Conservation (phyloP, 352 stramenopile genomes). For the Pseudoperonospora humuli region DNA sequence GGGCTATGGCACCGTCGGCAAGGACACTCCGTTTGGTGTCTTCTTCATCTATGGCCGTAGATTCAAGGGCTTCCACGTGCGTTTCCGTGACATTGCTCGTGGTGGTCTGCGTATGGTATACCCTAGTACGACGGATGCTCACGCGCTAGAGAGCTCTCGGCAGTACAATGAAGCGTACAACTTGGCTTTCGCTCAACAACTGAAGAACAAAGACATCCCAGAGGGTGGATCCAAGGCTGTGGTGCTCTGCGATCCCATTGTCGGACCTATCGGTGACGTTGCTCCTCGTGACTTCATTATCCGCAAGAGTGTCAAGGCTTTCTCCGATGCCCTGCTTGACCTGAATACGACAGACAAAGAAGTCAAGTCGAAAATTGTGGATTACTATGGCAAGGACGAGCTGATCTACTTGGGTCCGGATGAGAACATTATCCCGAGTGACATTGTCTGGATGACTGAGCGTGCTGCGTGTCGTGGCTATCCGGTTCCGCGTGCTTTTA, state of each 20-base stretch:
- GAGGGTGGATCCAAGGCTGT: constrained; percentile 81
- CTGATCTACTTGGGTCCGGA: constrained; percentile 79
- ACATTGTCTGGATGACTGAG: constrained; percentile 82
- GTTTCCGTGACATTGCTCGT: constrained; percentile 77
- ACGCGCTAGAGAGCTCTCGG: constrained; percentile 55
- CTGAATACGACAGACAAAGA: constrained; percentile 67
- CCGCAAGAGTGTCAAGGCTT: constrained; percentile 96
- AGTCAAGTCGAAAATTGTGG: constrained; percentile 62
- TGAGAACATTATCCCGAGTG: constrained; percentile 73
- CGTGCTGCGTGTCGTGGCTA: constrained; percentile 72
- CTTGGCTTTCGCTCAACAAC: constrained; percentile 76
- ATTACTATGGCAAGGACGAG: constrained; percentile 80
- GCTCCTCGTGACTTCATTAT: constrained; percentile 85
- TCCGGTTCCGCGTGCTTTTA: constrained; percentile 75
- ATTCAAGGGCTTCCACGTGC: constrained; percentile 90
- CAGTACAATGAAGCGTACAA: constrained; percentile 85
- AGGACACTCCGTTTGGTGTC: constrained; percentile 91
- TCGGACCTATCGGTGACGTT: constrained; percentile 63
- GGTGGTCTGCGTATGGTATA: constrained; percentile 75
- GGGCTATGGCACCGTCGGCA: constrained; percentile 71
- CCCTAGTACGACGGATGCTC: constrained; percentile 49
- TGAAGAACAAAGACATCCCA: constrained; percentile 87
- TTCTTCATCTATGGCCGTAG: constrained; percentile 95
- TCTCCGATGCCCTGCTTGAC: constrained; percentile 84
- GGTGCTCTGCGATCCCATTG: constrained; percentile 68